Percentiles rank a stretch among this genome's conserved stretches.
These are phyloP conservation scores for Fusarium poae DNA, from an alignment of 2,329 filamentous ascomycete genomes.

Conservation along the genomic window DNA sequence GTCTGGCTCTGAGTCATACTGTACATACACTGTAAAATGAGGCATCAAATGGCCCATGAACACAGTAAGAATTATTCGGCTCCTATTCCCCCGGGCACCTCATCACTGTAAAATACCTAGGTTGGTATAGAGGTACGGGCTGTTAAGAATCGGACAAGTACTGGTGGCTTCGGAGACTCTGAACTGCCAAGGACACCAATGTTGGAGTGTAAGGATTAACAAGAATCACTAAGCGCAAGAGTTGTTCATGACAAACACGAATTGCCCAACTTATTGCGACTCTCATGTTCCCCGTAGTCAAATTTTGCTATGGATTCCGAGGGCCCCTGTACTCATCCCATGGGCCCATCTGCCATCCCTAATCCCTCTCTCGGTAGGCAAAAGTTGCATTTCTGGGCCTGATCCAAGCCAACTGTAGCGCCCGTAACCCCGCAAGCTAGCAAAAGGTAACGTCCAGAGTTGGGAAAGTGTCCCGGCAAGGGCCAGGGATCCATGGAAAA, in stretches of 20 bases:
- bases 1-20: slow-evolving; percentile 6
- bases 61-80: slow-evolving; percentile 16
- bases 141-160: not conserved
- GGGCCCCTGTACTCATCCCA: slow-evolving; percentile 26
- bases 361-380: slow-evolving; percentile 16
- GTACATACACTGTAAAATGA: not conserved
- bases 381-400: not conserved
- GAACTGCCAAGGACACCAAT: not conserved
- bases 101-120: slow-evolving; percentile 14
- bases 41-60: rapidly evolving
- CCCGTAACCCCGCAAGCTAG: slow-evolving; percentile 47
- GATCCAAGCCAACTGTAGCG: slow-evolving; percentile 23
- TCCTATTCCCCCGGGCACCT: slow-evolving; percentile 12
- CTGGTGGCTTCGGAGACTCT: not conserved
- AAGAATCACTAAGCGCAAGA: not conserved
- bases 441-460: slow-evolving; percentile 35
- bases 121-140: too few relatives aligned
- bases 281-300: not conserved
- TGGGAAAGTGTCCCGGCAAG: slow-evolving; percentile 42
- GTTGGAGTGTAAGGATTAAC: not conserved
- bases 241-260: not conserved
- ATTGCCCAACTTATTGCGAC: not conserved
- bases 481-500: slow-evolving; percentile 44
- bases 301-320: not conserved
- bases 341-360: slow-evolving; percentile 27